phyloP scores from a whole-genome alignment of 2,329 filamentous ascomycete genomes.

The Thielaviopsis euricoi region DNA sequence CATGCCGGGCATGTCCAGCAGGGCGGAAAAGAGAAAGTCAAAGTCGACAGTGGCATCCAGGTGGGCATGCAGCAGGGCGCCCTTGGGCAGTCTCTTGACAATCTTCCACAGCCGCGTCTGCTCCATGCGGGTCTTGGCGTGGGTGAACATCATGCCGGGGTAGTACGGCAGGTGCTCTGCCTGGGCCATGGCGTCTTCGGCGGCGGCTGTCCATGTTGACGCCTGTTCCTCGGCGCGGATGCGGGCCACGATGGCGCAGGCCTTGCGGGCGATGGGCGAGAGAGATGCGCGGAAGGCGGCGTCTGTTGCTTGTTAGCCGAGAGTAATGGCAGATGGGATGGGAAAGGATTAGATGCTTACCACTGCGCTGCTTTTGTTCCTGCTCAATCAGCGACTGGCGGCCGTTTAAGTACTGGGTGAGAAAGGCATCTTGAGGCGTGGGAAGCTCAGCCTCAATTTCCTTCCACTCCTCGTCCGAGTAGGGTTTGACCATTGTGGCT shows the following conservation, averaged over 20 bases:
- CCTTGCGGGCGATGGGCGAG: constrained; percentile 61
- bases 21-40: constrained; percentile 58
- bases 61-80: constrained; percentile 71
- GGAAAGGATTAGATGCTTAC: constrained; percentile 1
- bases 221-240: constrained; percentile 65
- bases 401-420: constrained; percentile 66
- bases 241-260: constrained; percentile 61
- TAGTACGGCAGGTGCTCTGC: constrained; percentile 48
- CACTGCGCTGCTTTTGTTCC: constrained; percentile 65
- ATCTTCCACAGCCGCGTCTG: constrained; percentile 73
- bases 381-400: constrained; percentile 60
- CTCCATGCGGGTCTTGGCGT: constrained; percentile 77
- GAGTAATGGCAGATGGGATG: constrained; percentile 6
- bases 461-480: constrained; percentile 41
- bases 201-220: constrained; percentile 58
- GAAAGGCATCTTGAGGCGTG: constrained; percentile 49
- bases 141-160: constrained; percentile 85
- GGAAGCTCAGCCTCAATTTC: constrained; percentile 41
- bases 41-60: constrained; percentile 83
- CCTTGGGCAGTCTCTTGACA: constrained; percentile 75
- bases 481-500: constrained; percentile 19
- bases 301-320: constrained; percentile 28
- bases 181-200: constrained; percentile 53
- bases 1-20: constrained; percentile 57
- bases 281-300: constrained; percentile 53